phyloP scores from a whole-genome alignment of 495 filamentous ascomycete species.

The Pseudoneurospora amorphoporcata region DNA sequence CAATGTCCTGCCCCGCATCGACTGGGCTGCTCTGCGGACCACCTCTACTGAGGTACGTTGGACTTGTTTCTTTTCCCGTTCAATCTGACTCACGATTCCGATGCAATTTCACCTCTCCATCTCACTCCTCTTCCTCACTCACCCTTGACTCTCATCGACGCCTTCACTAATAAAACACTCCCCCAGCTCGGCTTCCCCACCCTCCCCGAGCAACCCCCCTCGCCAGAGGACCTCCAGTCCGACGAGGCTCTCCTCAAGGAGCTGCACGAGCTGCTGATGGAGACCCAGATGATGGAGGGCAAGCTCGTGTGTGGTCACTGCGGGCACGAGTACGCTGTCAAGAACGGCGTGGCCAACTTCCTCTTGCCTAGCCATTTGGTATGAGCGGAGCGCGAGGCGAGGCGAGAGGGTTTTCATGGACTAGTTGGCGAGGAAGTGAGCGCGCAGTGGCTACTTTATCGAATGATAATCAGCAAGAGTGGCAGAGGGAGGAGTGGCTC shows the following conservation, averaged over 20 bases:
- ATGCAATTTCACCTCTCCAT: not conserved
- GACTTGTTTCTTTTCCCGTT: slow-evolving; percentile 3
- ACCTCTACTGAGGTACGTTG: slow-evolving; percentile 68
- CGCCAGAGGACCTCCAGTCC: slow-evolving; percentile 45
- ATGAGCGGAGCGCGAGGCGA: slow-evolving; percentile 16
- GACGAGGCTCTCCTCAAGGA: slow-evolving; percentile 62
- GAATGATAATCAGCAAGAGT: not conserved
- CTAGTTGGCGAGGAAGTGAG: not conserved
- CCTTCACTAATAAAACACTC: not conserved
- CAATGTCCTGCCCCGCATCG: slow-evolving; percentile 77
- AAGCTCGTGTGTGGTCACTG: slow-evolving; percentile 86
- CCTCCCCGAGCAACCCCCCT: slow-evolving; percentile 53
- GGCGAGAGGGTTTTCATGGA: not conserved
- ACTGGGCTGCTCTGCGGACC: slow-evolving; percentile 68
- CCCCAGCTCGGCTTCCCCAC: slow-evolving; percentile 75
- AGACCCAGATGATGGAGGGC: slow-evolving; percentile 81
- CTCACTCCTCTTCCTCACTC: not conserved
- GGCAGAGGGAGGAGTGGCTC: not conserved
- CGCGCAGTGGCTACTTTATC: not conserved
- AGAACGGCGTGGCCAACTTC: slow-evolving; percentile 95
- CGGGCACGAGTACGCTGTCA: slow-evolving; percentile 83
- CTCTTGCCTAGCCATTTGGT: slow-evolving; percentile 87
- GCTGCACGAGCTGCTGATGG: slow-evolving; percentile 71
- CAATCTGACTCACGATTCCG: not conserved
- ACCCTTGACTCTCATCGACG: not conserved